Base-by-base conservation (phyloP, 1,284 basidiomycete species). In the Neonothopanus nambi region DNA sequence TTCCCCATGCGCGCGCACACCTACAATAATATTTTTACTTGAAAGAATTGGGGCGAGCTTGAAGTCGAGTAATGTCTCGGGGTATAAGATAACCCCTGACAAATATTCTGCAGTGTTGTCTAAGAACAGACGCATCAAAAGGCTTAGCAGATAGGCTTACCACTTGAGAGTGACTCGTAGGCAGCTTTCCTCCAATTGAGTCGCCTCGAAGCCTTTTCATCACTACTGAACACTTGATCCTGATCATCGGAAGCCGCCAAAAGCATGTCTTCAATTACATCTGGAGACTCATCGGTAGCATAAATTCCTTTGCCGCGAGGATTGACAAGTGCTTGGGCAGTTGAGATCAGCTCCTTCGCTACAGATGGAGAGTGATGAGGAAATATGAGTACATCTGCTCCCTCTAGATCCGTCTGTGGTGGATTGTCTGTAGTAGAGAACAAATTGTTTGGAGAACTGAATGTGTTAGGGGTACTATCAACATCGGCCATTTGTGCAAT, bases 261-360 rank as follows among this genome's bases (percentile, higher is more conserved):
- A 5, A 81, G 63, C 20, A 74, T 67, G 1, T 67, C 70, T 33
- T 71, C 72, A 43, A 79, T 75, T 17, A 63, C 72, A 36, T 77
- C 71, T 17, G 77, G 73, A 12, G 75, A 70, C 58, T 81, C 79
- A 57, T 81, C 80, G 8, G 79, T 80, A 11, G 80, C 80, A 49
- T 80, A 81, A 38, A 81, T 76, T 11, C 79, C 80, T 61, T 74
- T 78, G 18, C 78, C 78, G 30, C 70, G 70, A 26, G 76, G 74
- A 59, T 72, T 66, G 2, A 81, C 78, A 28, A 80, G 61, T 6
- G 73, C 70, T 30, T 67, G 66, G 8, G 77, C 76, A 4, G 70
- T 75, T 13, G 63, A 60, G 36, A 79, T 76, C 51, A 80, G 63
- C 51, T 74, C 71, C 45, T 70, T 61, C 3, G 76, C 75, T 18